These are phyloP conservation scores for Ascochyta lentis DNA, from an alignment of 2,329 filamentous ascomycete species.

Conservation along the genomic window DNA sequence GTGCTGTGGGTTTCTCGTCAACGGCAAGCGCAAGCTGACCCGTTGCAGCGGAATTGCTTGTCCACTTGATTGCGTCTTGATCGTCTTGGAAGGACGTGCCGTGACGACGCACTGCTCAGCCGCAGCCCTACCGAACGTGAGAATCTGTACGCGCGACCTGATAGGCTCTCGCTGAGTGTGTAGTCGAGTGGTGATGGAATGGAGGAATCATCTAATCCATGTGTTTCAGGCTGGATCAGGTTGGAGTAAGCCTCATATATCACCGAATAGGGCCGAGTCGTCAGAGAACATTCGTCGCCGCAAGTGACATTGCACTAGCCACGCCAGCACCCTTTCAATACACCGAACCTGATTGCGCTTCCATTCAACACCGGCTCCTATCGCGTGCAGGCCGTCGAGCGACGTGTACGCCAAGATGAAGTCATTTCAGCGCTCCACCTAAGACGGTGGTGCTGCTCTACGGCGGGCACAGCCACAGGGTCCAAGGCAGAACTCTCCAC, in stretches of 20 bases:
- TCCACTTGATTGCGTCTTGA: slow-evolving; percentile 8
- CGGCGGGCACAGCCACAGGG: slow-evolving; percentile 32
- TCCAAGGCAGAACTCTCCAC: slow-evolving; percentile 27
- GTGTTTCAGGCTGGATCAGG: neutral
- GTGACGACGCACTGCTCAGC: slow-evolving; percentile 16
- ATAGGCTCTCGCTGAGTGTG: neutral
- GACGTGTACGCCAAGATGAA: slow-evolving; percentile 15
- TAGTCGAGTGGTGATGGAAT: slow-evolving; percentile 1
- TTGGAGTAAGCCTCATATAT: neutral
- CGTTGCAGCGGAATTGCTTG: slow-evolving; percentile 14
- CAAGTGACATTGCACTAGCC: neutral
- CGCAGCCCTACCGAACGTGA: slow-evolving; percentile 9
- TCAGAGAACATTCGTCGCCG: neutral
- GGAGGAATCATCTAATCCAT: neutral
- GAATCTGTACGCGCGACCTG: neutral
- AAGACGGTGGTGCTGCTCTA: neutral
- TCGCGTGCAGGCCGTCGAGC: slow-evolving; percentile 17
- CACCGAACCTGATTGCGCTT: neutral
- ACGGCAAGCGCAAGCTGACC: slow-evolving; percentile 4
- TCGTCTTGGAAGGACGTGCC: slow-evolving; percentile 6
- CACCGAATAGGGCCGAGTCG: slow-evolving; percentile 4
- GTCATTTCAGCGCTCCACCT: slow-evolving; percentile 9
- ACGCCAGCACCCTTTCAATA: neutral
- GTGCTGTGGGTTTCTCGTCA: neutral
- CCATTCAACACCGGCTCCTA: slow-evolving; percentile 10